Conservation (phyloP, 2,329 filamentous ascomycete genomes). For the Pseudogymnoascus sp. region DNA sequence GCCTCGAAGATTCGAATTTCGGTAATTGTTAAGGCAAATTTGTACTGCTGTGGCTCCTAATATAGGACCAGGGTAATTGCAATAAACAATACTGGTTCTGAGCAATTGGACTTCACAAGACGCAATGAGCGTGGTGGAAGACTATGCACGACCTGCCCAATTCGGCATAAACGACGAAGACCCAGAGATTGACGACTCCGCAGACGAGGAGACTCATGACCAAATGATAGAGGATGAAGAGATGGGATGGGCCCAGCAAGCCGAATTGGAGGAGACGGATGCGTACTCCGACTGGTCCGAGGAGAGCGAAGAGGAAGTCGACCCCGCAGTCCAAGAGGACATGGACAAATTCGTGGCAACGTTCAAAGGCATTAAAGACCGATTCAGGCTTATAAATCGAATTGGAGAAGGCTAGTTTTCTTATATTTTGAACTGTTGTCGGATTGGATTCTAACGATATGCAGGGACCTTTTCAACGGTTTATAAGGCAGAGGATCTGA, state of each 20-base stretch:
- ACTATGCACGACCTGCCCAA: not conserved
- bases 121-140: constrained; percentile 3
- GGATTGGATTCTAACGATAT: constrained; percentile 15
- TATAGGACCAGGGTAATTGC: not conserved
- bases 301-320: constrained; percentile 54
- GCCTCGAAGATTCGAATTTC: constrained; percentile 2
- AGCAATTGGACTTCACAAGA: not conserved
- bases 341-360: constrained; percentile 78
- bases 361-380: constrained; percentile 76
- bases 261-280: constrained; percentile 28
- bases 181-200: constrained; percentile 7
- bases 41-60: not conserved
- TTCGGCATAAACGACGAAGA: constrained; percentile 3
- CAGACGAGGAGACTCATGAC: constrained; percentile 12
- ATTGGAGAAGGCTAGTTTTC: constrained; percentile 77
- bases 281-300: constrained; percentile 44
- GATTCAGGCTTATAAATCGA: constrained; percentile 87
- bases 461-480: constrained; percentile 95
- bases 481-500: constrained; percentile 93
- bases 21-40: not conserved
- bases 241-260: constrained; percentile 11
- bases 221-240: constrained; percentile 18
- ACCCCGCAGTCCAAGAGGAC: constrained; percentile 68
- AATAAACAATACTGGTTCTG: not conserved
- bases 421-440: not conserved